phyloP scores from a whole-genome alignment of 768 basidiomycete genomes.

The Sarcodon sp. region DNA sequence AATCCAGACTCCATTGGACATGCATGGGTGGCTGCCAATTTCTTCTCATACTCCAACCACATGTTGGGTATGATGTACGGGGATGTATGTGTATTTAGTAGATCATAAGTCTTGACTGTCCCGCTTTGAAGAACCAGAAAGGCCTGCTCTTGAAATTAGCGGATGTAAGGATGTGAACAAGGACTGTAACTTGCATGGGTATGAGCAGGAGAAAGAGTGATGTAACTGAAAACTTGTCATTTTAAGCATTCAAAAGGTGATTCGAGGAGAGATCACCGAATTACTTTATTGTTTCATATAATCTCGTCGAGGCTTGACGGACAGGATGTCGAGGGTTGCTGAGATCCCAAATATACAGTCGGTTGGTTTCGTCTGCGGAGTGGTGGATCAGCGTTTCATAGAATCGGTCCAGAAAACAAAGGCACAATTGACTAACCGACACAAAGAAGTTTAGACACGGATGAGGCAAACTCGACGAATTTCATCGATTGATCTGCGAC shows the following conservation, averaged over 20 bases:
- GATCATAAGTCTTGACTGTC: slow-evolving; percentile 63
- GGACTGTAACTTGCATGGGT: slow-evolving; percentile 42
- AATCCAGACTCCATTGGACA: slow-evolving; percentile 18
- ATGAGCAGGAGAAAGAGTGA: slow-evolving; percentile 57
- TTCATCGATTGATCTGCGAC: slow-evolving; percentile 38
- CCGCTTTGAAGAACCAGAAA: slow-evolving; percentile 40
- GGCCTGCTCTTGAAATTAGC: slow-evolving; percentile 15
- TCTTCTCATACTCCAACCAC: slow-evolving; percentile 63
- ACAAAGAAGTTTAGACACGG: slow-evolving; percentile 41
- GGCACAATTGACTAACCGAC: slow-evolving; percentile 35
- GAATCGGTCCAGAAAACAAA: not conserved
- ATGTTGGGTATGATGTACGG: slow-evolving; percentile 60
- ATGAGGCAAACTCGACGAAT: slow-evolving; percentile 48
- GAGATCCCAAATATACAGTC: slow-evolving; percentile 52
- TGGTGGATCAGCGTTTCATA: not conserved
- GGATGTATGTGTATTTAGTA: slow-evolving; percentile 55
- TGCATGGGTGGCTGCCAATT: slow-evolving; percentile 27
- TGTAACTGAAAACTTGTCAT: slow-evolving; percentile 26
- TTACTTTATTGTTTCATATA: slow-evolving; percentile 29
- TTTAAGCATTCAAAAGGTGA: not conserved
- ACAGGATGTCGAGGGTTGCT: slow-evolving; percentile 37
- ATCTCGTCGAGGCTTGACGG: slow-evolving; percentile 32
- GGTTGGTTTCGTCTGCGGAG: slow-evolving; percentile 32
- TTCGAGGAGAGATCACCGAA: slow-evolving; percentile 1
- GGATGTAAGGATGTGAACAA: slow-evolving; percentile 2